Conservation (phyloP, 139 green algal species). For the Chloropicon primus region DNA sequence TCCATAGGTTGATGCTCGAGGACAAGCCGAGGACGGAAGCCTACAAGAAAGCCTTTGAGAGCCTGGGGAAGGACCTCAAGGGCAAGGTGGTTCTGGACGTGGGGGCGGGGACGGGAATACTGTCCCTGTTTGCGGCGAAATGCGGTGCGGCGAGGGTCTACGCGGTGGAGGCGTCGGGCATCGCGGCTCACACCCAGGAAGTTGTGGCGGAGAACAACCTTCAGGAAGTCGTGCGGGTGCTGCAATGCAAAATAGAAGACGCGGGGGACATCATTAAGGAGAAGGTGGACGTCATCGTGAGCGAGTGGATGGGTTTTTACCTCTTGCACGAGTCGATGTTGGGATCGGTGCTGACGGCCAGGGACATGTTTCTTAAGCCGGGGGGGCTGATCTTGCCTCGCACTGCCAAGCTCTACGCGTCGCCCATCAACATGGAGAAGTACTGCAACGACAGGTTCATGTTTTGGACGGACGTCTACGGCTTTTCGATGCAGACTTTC, state of each 20-base stretch:
- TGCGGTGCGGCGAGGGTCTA: conserved; percentile 71
- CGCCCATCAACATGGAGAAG: neutral
- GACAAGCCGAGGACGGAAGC: neutral
- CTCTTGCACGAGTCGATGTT: neutral
- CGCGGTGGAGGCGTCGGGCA: conserved; percentile 90
- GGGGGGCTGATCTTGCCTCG: neutral
- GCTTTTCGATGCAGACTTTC: neutral
- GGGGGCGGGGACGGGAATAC: conserved; percentile 78
- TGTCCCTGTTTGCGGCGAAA: conserved; percentile 85
- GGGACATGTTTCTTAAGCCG: neutral
- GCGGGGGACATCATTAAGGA: neutral
- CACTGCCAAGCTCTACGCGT: neutral
- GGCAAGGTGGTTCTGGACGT: conserved; percentile 81
- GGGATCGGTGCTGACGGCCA: neutral
- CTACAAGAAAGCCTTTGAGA: neutral
- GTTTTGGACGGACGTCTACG: neutral
- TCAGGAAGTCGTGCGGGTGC: neutral
- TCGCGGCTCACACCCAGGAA: conserved; percentile 64
- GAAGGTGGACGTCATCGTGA: neutral
- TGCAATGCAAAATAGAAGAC: neutral
- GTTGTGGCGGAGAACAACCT: conserved; percentile 21
- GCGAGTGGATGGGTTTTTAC: neutral
- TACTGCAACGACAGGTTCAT: neutral
- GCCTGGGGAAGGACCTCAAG: neutral
- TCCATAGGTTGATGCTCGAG: neutral